Base-by-base conservation (phyloP, 768 basidiomycete genomes). In the Pleurotus ostreatus region DNA sequence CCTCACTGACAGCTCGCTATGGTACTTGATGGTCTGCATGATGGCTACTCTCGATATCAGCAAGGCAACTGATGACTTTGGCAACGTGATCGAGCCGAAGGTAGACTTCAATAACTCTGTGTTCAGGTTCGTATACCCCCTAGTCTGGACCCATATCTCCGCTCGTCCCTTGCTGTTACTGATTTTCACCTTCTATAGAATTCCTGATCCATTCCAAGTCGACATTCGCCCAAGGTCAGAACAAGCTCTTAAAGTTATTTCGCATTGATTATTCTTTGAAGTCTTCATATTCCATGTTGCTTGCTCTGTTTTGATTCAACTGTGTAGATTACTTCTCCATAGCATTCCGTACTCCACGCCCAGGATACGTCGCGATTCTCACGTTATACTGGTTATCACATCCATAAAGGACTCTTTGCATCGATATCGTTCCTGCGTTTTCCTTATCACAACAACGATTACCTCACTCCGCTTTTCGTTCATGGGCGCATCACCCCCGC, bases 41-140 rank as follows among this genome's bases (percentile, higher is more conserved):
- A 55, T 65, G 15, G 60, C 62, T 2, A 57, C 57, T n/a, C 56
- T 65, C 38, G 57, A 65, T 46, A 62, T 68, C 41, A 37, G 39
- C 26, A 62, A 61, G 41, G 70, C 79, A 15, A 64, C 74, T 18
- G 83, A 84, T 49, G 77, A 77, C 37, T 62, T 67, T 5, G 85
- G 85, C 3, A 66, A 70, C 2, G 68, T 68, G 45, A 58, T 73
- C 71, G 63, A 84, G 57, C 84, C 84, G 9, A 70, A 73, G 37
- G 66, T 81, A 8, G 69, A 73, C 13, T 86, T 80, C 61, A 76
- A 85, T 30, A 86, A 87, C 65, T 62, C 83, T 11, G 75, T 87
- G 41, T 86, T 88, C 71, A 77, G 85, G 83, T 84, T 45, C 47
- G 78, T 59, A 11, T 45, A 25, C 15, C 12, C 5, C 43, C 45